Percentiles rank a stretch among this genome's conserved stretches.
Conservation (phyloP, 495 filamentous ascomycete species). For the Penicillium parvum region DNA sequence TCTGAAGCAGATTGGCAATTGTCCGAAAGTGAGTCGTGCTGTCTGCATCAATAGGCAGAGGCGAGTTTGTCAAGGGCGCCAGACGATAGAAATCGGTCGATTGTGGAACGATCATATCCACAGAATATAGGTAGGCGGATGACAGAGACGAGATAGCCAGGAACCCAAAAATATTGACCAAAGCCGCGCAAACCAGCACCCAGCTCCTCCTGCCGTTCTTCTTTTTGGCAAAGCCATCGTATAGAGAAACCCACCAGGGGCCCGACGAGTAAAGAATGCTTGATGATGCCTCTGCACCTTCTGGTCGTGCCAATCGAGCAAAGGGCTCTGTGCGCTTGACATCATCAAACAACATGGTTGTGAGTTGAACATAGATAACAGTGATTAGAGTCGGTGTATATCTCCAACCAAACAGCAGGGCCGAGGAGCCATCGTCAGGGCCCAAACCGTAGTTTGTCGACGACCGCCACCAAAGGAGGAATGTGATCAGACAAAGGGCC, state of each 20-base stretch:
- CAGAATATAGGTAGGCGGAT: constrained; percentile 25
- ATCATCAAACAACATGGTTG: constrained; percentile 25
- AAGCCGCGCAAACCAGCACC: constrained; percentile 23
- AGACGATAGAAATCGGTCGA: constrained; percentile 18
- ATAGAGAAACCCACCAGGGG: constrained; percentile 26
- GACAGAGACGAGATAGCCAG: constrained; percentile 33
- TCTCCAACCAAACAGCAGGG: constrained; percentile 27
- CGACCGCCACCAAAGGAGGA: constrained; percentile 17
- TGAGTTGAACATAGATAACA: constrained; percentile 29
- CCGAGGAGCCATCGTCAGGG: constrained; percentile 23
- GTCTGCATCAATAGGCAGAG: constrained; percentile 14
- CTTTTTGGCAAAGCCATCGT: constrained; percentile 21
- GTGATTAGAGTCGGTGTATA: constrained; percentile 30
- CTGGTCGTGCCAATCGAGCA: constrained; percentile 27
- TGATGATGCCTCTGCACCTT: constrained; percentile 16
- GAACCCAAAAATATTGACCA: constrained; percentile 30
- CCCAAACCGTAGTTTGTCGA: constrained; percentile 25
- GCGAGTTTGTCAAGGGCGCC: constrained; percentile 3
- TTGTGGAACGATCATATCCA: constrained; percentile 19
- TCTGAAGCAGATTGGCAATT: constrained; percentile 28
- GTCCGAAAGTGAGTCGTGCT: constrained; percentile 28
- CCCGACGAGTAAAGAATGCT: constrained; percentile 23
- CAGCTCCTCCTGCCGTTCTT: constrained; percentile 21
- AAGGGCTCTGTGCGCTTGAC: constrained; percentile 32
- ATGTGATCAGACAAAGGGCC: constrained; percentile 6